A percentile compares a stretch with the other conserved stretches of the same genome.
Conservation (phyloP, 192 early-diverging fungal species). For the Allomyces macrogynus region DNA sequence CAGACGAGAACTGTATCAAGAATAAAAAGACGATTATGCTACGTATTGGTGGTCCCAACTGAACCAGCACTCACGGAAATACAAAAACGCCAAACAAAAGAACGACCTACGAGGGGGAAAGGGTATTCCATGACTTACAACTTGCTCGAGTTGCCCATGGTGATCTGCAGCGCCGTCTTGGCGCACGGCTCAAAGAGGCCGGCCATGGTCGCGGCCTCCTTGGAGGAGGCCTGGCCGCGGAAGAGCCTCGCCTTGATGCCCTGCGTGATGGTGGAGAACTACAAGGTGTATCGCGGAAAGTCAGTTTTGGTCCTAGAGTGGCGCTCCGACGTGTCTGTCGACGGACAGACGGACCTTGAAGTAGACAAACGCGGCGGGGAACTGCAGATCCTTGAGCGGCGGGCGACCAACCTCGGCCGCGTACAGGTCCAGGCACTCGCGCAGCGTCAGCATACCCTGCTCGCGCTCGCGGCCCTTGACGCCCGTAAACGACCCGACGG, state of each 20-base stretch:
- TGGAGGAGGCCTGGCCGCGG: slow-evolving; percentile 67
- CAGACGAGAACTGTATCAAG: too few species aligned
- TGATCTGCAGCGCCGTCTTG: not conserved
- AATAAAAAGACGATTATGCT: too few species aligned
- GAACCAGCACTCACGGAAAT: too few species aligned
- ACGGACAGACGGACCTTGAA: slow-evolving; percentile 37
- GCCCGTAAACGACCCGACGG: slow-evolving; percentile 14
- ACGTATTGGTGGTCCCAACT: too few species aligned
- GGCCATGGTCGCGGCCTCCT: slow-evolving; percentile 11
- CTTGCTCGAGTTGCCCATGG: not conserved
- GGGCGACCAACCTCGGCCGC: slow-evolving; percentile 31
- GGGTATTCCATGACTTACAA: not conserved
- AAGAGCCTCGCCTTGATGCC: slow-evolving; percentile 78
- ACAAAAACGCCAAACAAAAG: too few species aligned
- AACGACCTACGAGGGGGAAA: too few species aligned
- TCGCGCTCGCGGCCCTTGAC: slow-evolving; percentile 15
- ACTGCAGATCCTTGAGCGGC: slow-evolving; percentile 60
- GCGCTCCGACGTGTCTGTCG: too few species aligned
- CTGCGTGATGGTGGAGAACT: slow-evolving; percentile 59
- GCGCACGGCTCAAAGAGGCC: slow-evolving; percentile 11
- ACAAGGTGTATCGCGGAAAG: not conserved
- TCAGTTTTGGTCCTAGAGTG: too few species aligned
- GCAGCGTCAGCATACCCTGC: slow-evolving; percentile 38
- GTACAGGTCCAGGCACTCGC: slow-evolving; percentile 50
- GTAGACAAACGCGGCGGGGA: slow-evolving; percentile 66